Base-by-base conservation (phyloP, 2,329 filamentous ascomycete species). In the Fusarium solani-melongenae region DNA sequence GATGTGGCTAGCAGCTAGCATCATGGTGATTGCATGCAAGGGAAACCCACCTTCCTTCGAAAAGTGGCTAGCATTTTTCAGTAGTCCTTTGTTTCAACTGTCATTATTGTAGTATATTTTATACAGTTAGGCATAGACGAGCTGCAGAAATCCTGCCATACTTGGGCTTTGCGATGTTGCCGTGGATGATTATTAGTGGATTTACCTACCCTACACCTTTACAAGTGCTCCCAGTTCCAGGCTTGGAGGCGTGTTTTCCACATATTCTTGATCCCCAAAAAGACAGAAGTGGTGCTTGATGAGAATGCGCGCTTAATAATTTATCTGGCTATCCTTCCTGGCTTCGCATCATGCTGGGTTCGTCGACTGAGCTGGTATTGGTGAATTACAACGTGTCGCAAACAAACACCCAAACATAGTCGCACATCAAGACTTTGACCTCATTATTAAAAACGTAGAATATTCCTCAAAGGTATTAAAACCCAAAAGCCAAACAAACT, bases 251-350 rank as follows among this genome's bases (percentile, higher is more conserved):
- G 41, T 9, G 12, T 24, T 22, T 44, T 15, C 20, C 7, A 15
- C 14, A 17, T 24, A 46, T 10, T 24, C 4, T 15, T 46, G 41
- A 9, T 24, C 41, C 20, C 12, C 14, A 5, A 9, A 24, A 46
- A 24, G 14, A 9, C 4, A 0, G 0, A 15, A 15, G 5, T 17
- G 14, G 8, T 24, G 4, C 4, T 2, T 12, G 3, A 11, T 29
- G 5, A 6, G 2, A 3, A 4, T 10, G 3, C 6, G 8, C 1
- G 10, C 1, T 27, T 12, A 2, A 0, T 6, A 3, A 2, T 11
- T 27, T 6, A 11, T 29, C 8, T 49, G 3, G 14, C 2, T 24
- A 11, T 2, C 44, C 15, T 49, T 27, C 44, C 8, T 49, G 24
- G 11, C 15, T n/a, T n/a, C 1, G 5, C 8, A 24, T 29, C 15